Evolutionary conservation across 2,329 filamentous ascomycete genomes (phyloP), one percentile per base, ranked within the genome.

Genomic region (Aotearoamyces nothofagi): DNA sequence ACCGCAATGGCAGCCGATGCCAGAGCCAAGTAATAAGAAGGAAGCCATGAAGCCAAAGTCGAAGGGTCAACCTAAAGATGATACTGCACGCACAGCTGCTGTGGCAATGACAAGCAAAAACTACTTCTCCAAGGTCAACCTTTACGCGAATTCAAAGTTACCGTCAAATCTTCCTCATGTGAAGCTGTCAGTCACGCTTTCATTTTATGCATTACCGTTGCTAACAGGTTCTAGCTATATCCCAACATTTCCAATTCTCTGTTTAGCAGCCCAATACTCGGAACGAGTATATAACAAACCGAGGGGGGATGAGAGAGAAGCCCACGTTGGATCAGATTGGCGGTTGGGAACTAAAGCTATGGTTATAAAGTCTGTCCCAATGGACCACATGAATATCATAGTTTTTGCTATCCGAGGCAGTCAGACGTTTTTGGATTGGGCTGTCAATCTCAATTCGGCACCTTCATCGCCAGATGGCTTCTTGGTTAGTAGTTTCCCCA

Each of bases 351-450:
- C 80, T 1, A 87, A 86, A 48, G 78, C 82, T 14, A 87, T 87
- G 75, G 72, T 80, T 10, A 74, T 92, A 46, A 87, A 86, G 46
- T 82, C 77, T 0, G 64, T 86, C 0, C 71, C 80, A 2, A 70
- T 84, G 47, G 81, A 90, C 44, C 63, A 81, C 42, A 72, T 76
- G 56, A 71, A 80, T 46, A 75, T 76, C 11, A 76, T 92, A 31
- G 77, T 92, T 8, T 80, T 92, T 43, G 81, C 83, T 9, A 80
- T 92, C 36, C 70, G 83, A 12, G 83, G 83, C 12, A 83, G 75
- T 1, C 71, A 81, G 14, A 78, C 70, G 5, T 79, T 90, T 41
- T 72, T 79, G 57, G 83, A 92, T 53, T 92, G 83, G 83, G 68
- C 78, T 2, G 78, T 90, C 25, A 92, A 92, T 49, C 63, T 90